Conservation (phyloP, 73 alveolate genomes). For the Durusdinium trenchii region DNA sequence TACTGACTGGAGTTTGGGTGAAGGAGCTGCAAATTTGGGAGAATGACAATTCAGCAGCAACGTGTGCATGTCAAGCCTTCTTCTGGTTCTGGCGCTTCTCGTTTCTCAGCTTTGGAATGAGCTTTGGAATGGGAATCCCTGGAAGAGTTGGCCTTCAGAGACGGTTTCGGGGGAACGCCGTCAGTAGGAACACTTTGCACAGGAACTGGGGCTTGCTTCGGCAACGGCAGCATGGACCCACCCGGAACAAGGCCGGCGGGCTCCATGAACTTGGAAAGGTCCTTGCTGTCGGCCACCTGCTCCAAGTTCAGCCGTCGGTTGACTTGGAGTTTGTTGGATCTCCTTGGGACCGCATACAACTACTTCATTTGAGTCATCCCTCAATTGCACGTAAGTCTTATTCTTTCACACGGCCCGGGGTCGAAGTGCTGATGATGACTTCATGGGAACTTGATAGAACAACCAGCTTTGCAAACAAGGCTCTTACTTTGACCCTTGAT, state of each 20-base stretch:
- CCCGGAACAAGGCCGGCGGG: neutral
- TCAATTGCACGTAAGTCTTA: too few species aligned
- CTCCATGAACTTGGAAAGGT: neutral
- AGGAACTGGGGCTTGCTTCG: neutral
- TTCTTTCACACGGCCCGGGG: too few species aligned
- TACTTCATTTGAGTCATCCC: neutral
- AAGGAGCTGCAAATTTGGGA: too few species aligned
- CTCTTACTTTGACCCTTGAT: neutral
- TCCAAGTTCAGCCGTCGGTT: slow-evolving; percentile 14
- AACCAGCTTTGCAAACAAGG: neutral
- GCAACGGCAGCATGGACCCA: neutral
- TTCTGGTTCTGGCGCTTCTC: too few species aligned
- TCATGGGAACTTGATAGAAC: neutral
- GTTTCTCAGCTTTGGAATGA: too few species aligned
- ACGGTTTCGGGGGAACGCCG: too few species aligned
- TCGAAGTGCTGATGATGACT: neutral
- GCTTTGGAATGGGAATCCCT: too few species aligned
- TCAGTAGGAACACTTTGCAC: too few species aligned
- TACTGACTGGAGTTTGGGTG: too few species aligned
- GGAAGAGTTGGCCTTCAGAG: too few species aligned
- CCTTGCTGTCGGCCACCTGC: neutral
- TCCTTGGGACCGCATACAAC: neutral
- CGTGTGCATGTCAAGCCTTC: too few species aligned
- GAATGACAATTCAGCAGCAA: too few species aligned
- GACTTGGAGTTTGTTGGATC: neutral